Evolutionary conservation across 1,284 basidiomycete species (phyloP).

Genomic region (Exobasidium cylindrosporum): DNA sequence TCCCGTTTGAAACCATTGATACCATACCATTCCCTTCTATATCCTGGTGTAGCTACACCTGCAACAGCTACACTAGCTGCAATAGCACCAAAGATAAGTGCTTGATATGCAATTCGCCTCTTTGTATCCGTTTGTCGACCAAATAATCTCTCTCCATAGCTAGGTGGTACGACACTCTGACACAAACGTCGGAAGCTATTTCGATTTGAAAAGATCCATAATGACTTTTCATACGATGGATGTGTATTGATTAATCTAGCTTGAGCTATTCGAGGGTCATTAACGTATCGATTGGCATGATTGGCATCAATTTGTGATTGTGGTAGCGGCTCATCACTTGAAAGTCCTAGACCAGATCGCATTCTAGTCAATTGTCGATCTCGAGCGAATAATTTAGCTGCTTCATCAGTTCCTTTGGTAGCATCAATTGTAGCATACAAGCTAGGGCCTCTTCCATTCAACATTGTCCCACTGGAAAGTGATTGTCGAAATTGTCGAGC

Average conservation of each 20-base stretch:
- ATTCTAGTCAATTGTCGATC: conserved; percentile 64
- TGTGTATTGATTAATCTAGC: conserved; percentile 85
- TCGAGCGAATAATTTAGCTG: conserved; percentile 61
- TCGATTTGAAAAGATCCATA: conserved; percentile 84
- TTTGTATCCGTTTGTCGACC: conserved; percentile 53
- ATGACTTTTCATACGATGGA: conserved; percentile 83
- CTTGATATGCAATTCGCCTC: conserved; percentile 72
- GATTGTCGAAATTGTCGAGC: conserved; percentile 36
- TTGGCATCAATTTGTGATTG: conserved; percentile 28
- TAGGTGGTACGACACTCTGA: conserved; percentile 78
- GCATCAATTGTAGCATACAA: not conserved
- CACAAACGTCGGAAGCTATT: conserved; percentile 73
- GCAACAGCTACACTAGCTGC: conserved; percentile 81
- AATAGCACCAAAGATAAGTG: conserved; percentile 72
- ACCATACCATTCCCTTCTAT: conserved; percentile 72
- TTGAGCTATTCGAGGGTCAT: conserved; percentile 75
- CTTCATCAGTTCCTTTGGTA: conserved; percentile 17
- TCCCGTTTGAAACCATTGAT: conserved; percentile 64
- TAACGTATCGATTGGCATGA: conserved; percentile 55
- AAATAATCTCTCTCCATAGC: conserved; percentile 73
- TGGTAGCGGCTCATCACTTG: conserved; percentile 16
- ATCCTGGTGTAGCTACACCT: conserved; percentile 78
- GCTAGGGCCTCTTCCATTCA: conserved; percentile 12
- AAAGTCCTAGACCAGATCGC: conserved; percentile 47
- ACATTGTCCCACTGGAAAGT: conserved; percentile 31